Conservation (phyloP, 1,139 yeast genomes). For the Yamadazyma spencermartinsiae region DNA sequence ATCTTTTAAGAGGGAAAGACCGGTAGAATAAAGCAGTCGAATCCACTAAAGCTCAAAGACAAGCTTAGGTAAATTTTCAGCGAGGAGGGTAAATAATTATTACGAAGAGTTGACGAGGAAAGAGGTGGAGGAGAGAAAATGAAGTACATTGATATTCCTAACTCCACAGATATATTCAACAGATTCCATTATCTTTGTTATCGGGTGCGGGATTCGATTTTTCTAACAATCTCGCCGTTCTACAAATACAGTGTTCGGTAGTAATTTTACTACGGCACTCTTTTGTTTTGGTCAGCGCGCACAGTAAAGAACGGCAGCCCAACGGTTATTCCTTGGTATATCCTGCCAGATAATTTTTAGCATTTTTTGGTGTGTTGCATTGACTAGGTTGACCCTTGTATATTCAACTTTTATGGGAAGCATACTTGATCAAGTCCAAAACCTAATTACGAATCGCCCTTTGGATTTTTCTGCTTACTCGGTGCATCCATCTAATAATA, state of each 20-base stretch:
- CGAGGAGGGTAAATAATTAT: no score
- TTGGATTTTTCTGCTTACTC: not conserved
- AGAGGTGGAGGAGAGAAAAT: no score
- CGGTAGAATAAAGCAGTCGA: no score
- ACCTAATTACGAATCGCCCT: conserved; percentile 6
- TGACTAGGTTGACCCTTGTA: not conserved
- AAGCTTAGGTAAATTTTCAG: no score
- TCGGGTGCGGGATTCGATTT: not conserved
- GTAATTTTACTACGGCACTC: not conserved
- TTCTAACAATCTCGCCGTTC: not conserved
- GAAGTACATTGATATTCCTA: no score
- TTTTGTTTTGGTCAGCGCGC: not conserved
- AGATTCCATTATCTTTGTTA: not conserved
- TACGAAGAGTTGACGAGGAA: not conserved
- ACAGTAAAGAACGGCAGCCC: not conserved
- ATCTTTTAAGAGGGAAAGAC: no score
- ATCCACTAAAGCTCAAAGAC: no score
- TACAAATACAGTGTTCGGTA: no score
- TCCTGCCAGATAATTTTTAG: not conserved
- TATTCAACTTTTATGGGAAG: not conserved
- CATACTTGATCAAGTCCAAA: conserved; percentile 8
- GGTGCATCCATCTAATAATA: conserved; percentile 6
- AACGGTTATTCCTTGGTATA: not conserved
- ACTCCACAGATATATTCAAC: no score
- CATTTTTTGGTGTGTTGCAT: not conserved